Evolutionary conservation across 2,329 filamentous ascomycete genomes (phyloP), one percentile per base, ranked within the genome.

Genomic region (Verticillium alfalfae): DNA sequence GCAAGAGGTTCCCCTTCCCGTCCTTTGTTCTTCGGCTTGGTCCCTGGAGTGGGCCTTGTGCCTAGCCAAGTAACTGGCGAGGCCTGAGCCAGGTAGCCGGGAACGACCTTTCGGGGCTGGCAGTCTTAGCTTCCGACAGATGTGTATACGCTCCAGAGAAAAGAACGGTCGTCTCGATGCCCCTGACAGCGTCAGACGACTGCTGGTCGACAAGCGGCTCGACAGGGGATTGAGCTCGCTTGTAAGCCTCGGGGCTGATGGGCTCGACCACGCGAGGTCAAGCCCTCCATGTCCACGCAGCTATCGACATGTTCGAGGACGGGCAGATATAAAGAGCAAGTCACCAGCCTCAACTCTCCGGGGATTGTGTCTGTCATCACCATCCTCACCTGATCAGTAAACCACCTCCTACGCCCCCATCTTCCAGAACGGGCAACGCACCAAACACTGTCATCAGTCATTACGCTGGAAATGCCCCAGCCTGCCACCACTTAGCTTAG

Each of bases 401-500:
- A 31, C 26, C 26, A 31, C 26, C 39, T 45, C 36, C 9, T 2
- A 16, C 15, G 15, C 16, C 15, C 13, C 6, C 16, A 45, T 9
- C 9, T 18, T 45, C 45, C 5, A 12, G 45, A 52, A 52, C 39
- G 13, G 39, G 39, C 39, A 41, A 16, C 39, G 2, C 13, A 15
- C 16, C 4, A 31, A 31, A 31, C 3, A 31, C 16, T 41, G 39
- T 16, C 39, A 3, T 12, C 39, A 15, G 39, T 7, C 16, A 41
- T 41, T 41, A 16, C 13, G 39, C 16, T 41, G 39, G n/a, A n/a
- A 2, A 16, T 16, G 12, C 16, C 16, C 39, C 39, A 37, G 9
- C 78, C 58, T 85, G 85, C 0, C 88, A 75, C 85, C 85, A 87
- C 69, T 88, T 87, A 62, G 83, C 69, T 88, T 87, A 62, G 83